phyloP scores from a whole-genome alignment of 768 basidiomycete genomes.

The Lyophyllum shimeji region DNA sequence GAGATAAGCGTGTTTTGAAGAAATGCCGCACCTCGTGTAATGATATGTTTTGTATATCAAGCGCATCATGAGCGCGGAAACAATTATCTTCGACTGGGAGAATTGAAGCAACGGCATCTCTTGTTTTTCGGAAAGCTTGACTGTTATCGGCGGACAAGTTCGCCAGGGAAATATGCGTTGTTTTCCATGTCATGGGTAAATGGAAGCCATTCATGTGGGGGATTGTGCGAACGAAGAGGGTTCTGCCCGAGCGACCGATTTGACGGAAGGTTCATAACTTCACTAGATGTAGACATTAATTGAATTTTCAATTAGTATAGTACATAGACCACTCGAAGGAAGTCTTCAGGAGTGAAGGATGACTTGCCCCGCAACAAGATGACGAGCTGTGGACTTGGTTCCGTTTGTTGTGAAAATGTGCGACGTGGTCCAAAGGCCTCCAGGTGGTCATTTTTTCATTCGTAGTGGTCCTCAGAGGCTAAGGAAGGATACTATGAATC shows the following conservation, averaged over 20 bases:
- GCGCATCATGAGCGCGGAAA: neutral
- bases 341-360: no score
- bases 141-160: neutral
- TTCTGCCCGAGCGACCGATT: neutral
- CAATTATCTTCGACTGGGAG: no score
- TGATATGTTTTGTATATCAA: neutral
- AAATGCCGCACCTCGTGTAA: neutral
- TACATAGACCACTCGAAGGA: no score
- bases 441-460: neutral
- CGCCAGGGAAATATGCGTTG: neutral
- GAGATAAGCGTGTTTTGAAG: neutral
- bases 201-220: neutral
- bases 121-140: neutral
- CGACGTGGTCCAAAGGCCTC: no score
- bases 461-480: neutral
- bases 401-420: no score
- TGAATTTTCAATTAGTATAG: no score
- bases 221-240: neutral
- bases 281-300: neutral
- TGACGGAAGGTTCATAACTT: neutral
- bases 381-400: no score
- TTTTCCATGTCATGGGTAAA: neutral
- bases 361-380: no score
- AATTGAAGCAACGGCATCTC: neutral
- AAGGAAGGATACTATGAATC: no score